Conservation (phyloP, 257 asterid species). For the Capsicum rhomboideum region DNA sequence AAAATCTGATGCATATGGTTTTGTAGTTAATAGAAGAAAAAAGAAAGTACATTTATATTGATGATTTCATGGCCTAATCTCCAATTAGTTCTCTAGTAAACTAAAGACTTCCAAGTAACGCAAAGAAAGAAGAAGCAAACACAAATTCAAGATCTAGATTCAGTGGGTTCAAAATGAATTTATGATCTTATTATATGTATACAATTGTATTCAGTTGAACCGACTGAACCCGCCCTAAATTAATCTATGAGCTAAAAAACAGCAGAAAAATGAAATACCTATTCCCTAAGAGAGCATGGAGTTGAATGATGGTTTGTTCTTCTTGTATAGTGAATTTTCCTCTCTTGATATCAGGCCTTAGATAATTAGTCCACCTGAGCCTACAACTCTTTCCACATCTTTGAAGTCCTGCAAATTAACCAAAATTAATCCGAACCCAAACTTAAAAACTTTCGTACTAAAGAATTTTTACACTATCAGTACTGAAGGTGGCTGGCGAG, state of each 20-base stretch:
- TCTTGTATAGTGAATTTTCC: slow-evolving; percentile 87
- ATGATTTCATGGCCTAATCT: background rate
- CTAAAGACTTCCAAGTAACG: background rate
- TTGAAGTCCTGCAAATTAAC: slow-evolving; percentile 45
- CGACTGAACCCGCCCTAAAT: background rate
- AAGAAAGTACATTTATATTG: background rate
- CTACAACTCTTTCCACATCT: slow-evolving; percentile 94
- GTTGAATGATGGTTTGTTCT: slow-evolving; percentile 92
- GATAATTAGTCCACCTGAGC: slow-evolving; percentile 79
- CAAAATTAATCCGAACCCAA: background rate
- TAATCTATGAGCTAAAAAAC: background rate
- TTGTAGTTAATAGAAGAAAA: background rate
- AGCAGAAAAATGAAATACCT: slow-evolving; percentile 26
- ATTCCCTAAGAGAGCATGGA: slow-evolving; percentile 93
- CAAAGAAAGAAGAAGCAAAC: background rate
- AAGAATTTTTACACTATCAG: background rate
- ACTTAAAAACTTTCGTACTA: background rate
- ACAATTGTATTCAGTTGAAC: background rate
- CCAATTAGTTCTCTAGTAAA: background rate
- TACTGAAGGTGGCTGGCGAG: background rate
- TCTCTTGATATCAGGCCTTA: slow-evolving; percentile 90
- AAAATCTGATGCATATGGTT: background rate
- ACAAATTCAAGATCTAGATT: background rate
- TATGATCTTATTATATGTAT: background rate
- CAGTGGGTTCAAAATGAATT: background rate